phyloP scores from a whole-genome alignment of 495 filamentous ascomycete genomes.

The Podospora bellae-mahoneyi region DNA sequence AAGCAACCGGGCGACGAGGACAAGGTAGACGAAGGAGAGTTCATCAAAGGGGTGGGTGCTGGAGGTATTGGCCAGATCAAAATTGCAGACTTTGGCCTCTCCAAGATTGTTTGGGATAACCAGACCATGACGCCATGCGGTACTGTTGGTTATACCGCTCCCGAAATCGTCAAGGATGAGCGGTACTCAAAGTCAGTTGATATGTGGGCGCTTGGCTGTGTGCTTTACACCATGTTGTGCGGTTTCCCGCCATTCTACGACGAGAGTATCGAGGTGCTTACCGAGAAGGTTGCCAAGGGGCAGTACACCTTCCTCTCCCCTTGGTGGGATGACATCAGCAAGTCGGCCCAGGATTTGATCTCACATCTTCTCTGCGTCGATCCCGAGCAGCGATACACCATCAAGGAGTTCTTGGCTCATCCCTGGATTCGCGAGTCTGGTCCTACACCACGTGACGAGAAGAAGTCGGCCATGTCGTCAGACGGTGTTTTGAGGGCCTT shows the following conservation, averaged over 20 bases:
- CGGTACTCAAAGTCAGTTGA: slow-evolving; percentile 98
- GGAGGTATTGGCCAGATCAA: slow-evolving; percentile 95
- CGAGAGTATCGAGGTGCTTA: slow-evolving; percentile 93
- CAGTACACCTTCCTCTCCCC: slow-evolving; percentile 98
- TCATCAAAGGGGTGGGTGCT: slow-evolving; percentile 74
- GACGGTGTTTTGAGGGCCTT: slow-evolving; percentile 48
- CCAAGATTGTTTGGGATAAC: slow-evolving; percentile 96
- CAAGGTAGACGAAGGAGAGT: slow-evolving; percentile 96
- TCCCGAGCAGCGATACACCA: slow-evolving; percentile 85
- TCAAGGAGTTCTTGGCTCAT: slow-evolving; percentile 82
- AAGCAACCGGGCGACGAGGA: slow-evolving; percentile 86
- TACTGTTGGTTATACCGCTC: slow-evolving; percentile 97
- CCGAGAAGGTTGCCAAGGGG: slow-evolving; percentile 93
- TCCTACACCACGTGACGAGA: slow-evolving; percentile 59
- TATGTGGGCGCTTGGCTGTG: slow-evolving; percentile 98
- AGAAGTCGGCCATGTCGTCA: slow-evolving; percentile 43
- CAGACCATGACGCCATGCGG: slow-evolving; percentile 99
- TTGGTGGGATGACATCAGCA: slow-evolving; percentile 99
- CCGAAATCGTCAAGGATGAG: slow-evolving; percentile 98
- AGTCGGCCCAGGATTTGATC: slow-evolving; percentile 89
- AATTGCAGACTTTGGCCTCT: slow-evolving; percentile 95
- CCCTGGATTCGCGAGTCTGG: slow-evolving; percentile 78
- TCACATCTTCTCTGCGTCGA: slow-evolving; percentile 91
- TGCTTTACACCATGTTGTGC: slow-evolving; percentile 93
- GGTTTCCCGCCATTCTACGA: slow-evolving; percentile 99